phyloP scores from a whole-genome alignment of 192 early-diverging fungal species.

The Backusella circina region DNA sequence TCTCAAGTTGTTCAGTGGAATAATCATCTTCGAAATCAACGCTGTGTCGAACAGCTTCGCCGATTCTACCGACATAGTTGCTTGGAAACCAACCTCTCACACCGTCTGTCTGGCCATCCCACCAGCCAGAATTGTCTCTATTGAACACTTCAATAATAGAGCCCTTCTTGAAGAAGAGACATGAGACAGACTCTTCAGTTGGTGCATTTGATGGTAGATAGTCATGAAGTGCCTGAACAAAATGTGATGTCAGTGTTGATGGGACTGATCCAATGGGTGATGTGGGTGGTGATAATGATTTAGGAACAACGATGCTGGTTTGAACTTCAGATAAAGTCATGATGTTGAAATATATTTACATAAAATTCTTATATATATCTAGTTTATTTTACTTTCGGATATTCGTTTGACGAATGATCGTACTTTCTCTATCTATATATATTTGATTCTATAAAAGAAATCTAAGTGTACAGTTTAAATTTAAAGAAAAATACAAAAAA shows the following conservation, averaged over 20 bases:
- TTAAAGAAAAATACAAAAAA: neutral
- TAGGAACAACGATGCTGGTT: neutral
- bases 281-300: conserved; percentile 14
- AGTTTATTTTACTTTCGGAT: neutral
- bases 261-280: conserved; percentile 12
- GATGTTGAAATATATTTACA: conserved; percentile 2
- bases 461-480: conserved; percentile 5
- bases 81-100: conserved; percentile 89
- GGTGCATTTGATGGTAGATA: conserved; percentile 76
- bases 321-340: neutral
- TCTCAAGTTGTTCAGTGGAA: conserved; percentile 4
- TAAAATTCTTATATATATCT: neutral
- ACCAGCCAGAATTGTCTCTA: conserved; percentile 91
- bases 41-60: conserved; percentile 34
- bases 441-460: neutral
- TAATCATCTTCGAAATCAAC: conserved; percentile 36
- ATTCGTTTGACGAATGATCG: neutral
- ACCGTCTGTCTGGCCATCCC: conserved; percentile 82
- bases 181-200: conserved; percentile 24
- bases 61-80: conserved; percentile 72
- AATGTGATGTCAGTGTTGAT: conserved; percentile 23
- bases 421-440: neutral
- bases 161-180: conserved; percentile 78
- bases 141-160: conserved; percentile 89
- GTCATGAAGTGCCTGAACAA: conserved; percentile 78